A percentile compares a stretch with the other conserved stretches of the same genome.
Evolutionary conservation across 116 monocot species (phyloP).

Genomic region (Phalaenopsis hybrid): DNA sequence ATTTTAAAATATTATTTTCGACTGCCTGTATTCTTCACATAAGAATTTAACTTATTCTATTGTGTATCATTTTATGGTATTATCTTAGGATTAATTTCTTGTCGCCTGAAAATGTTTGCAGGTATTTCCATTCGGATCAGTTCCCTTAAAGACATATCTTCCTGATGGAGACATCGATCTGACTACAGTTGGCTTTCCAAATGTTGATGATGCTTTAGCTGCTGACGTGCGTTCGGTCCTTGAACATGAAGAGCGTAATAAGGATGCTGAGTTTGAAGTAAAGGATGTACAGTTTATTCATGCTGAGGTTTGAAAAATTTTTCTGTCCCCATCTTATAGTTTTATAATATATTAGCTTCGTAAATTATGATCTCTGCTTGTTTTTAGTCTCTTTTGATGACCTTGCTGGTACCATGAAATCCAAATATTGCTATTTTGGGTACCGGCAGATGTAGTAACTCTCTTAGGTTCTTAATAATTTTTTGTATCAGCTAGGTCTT

Average conservation of each 20-base stretch:
- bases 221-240: conserved; percentile 31
- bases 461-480: too few species aligned
- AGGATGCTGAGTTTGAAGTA: conserved; percentile 51
- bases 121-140: conserved; percentile 68
- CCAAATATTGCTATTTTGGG: too few species aligned
- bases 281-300: conserved; percentile 55
- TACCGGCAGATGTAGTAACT: too few species aligned
- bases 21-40: too few species aligned
- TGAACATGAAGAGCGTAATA: conserved; percentile 35
- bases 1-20: too few species aligned
- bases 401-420: too few species aligned
- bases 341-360: too few species aligned
- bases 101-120: conserved; percentile 3
- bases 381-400: too few species aligned
- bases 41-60: background rate
- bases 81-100: conserved; percentile 2
- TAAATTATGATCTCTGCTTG: too few species aligned
- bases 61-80: background rate
- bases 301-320: conserved; percentile 39
- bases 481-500: too few species aligned
- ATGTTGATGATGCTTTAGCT: conserved; percentile 44
- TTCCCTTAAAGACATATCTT: conserved; percentile 72
- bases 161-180: conserved; percentile 79
- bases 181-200: conserved; percentile 32
- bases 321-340: background rate